Base-by-base conservation (phyloP, 345 rosid species). In the Pseudoturritis turrita region DNA sequence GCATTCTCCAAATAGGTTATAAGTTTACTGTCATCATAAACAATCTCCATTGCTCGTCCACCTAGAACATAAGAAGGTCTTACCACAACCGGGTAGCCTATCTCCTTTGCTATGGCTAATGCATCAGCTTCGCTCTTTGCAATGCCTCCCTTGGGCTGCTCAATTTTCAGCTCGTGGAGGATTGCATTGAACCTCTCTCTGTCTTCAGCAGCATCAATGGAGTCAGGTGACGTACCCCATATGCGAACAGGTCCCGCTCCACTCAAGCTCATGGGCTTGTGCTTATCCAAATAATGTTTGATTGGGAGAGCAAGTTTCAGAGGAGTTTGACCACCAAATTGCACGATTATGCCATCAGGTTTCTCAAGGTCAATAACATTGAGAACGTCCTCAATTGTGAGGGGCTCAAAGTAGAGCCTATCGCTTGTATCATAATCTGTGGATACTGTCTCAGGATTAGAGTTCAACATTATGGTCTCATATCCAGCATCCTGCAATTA, bases 301-400 rank as follows among this genome's bases (percentile, higher is more conserved):
- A 95, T 89, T 21, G 96, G 97, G 19, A 89, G 86, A 66, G 98
- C 82, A 65, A 91, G 81, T 81, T 95, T 95, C 77, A 95, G 77
- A 12, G 99, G 97, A 65, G 99, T 95, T 80, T 95, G 97, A 50
- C 99, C 97, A 67, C 99, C 99, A 80, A 95, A 95, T 72, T 91
- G 99, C 31, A 95, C 93, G 55, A 95, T 88, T 53, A 95, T 91
- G 59, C 99, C 99, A 76, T 91, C 99, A 35, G 97, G 99, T 63
- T 93, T 79, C 76, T 95, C 97, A 71, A 91, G 77, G 60, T 89
- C 96, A 21, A 95, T 88, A 49, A 95, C 83, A 73, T 89, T 91
- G 59, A 91, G 77, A 76, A 89, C 96, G 71, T 95, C 97, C 80
- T 95, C 99, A 35, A 86, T 78, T 12, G 99, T 95, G 58, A 91